Evolutionary conservation across 2,329 filamentous ascomycete species (phyloP).

Genomic region (Pseudogymnoascus pannorum): DNA sequence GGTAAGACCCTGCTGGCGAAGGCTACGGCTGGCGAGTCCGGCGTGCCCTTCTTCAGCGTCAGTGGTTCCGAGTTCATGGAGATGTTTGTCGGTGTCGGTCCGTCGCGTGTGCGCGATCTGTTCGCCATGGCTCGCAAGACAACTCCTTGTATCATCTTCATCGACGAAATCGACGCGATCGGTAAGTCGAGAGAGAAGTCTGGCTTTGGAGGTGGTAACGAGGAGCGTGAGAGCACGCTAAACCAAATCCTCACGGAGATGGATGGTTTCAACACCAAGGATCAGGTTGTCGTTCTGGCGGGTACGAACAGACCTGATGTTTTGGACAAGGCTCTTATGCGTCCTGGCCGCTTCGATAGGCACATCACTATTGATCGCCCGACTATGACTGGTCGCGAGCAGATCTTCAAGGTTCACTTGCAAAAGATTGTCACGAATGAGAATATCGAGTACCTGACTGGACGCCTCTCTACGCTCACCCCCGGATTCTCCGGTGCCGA

Average conservation of each 20-base stretch:
- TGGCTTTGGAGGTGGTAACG: constrained; percentile 82
- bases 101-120: constrained; percentile 87
- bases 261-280: constrained; percentile 96
- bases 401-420: constrained; percentile 92
- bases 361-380: constrained; percentile 93
- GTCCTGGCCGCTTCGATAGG: constrained; percentile 91
- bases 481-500: constrained; percentile 96
- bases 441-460: constrained; percentile 79
- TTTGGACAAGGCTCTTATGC: constrained; percentile 90
- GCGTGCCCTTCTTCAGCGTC: constrained; percentile 96
- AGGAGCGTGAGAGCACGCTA: constrained; percentile 91
- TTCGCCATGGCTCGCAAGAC: constrained; percentile 94
- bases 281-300: constrained; percentile 93
- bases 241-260: constrained; percentile 99
- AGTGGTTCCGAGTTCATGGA: constrained; percentile 98
- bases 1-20: constrained; percentile 97
- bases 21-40: constrained; percentile 92
- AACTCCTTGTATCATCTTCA: constrained; percentile 98
- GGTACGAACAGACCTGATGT: constrained; percentile 95
- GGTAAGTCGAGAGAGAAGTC: constrained; percentile 81
- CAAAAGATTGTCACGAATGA: constrained; percentile 91
- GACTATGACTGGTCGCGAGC: constrained; percentile 92
- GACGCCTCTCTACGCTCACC: constrained; percentile 83
- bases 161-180: constrained; percentile 98
- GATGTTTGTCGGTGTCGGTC: constrained; percentile 99